A percentile compares a stretch with the other conserved stretches of the same genome.
phyloP scores from a whole-genome alignment of 1,284 basidiomycete genomes.

The Caloboletus inedulis region DNA sequence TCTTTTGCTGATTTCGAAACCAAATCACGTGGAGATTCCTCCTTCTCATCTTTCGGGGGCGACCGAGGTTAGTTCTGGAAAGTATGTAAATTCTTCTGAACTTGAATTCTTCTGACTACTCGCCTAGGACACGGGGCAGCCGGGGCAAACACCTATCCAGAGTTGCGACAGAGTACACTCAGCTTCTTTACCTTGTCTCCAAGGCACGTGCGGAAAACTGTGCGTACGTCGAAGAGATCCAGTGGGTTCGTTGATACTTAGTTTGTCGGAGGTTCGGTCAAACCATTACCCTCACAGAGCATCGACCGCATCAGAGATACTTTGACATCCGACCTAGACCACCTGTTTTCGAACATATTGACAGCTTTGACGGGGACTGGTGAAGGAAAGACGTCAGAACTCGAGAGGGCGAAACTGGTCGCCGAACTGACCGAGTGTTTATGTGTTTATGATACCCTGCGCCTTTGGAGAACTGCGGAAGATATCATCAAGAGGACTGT shows the following conservation, averaged over 20 bases:
- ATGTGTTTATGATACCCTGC: slow-evolving; percentile 76
- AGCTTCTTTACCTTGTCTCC: slow-evolving; percentile 85
- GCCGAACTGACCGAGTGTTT: slow-evolving; percentile 76
- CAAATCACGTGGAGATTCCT: slow-evolving; percentile 22
- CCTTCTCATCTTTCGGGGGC: slow-evolving; percentile 25
- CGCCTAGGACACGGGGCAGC: slow-evolving; percentile 52
- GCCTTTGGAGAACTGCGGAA: slow-evolving; percentile 82
- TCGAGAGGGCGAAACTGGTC: slow-evolving; percentile 61
- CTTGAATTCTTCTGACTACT: slow-evolving; percentile 1
- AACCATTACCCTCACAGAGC: slow-evolving; percentile 47
- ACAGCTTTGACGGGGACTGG: slow-evolving; percentile 46
- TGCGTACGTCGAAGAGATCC: slow-evolving; percentile 75
- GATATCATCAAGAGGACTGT: slow-evolving; percentile 73
- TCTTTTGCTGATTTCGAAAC: slow-evolving; percentile 59
- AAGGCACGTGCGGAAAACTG: slow-evolving; percentile 78
- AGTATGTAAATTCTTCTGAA: slow-evolving; percentile 17
- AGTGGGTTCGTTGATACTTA: slow-evolving; percentile 68
- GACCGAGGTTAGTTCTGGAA: slow-evolving; percentile 21
- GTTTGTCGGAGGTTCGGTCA: slow-evolving; percentile 8
- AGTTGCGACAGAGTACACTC: slow-evolving; percentile 87
- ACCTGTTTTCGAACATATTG: slow-evolving; percentile 65
- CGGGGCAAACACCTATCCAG: slow-evolving; percentile 82
- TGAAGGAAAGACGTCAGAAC: slow-evolving; percentile 47
- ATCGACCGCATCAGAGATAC: slow-evolving; percentile 79
- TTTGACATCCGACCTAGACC: slow-evolving; percentile 79